Evolutionary conservation across 1,139 yeast genomes (phyloP).

Genomic region (Blastobotrys buckinghamii): DNA sequence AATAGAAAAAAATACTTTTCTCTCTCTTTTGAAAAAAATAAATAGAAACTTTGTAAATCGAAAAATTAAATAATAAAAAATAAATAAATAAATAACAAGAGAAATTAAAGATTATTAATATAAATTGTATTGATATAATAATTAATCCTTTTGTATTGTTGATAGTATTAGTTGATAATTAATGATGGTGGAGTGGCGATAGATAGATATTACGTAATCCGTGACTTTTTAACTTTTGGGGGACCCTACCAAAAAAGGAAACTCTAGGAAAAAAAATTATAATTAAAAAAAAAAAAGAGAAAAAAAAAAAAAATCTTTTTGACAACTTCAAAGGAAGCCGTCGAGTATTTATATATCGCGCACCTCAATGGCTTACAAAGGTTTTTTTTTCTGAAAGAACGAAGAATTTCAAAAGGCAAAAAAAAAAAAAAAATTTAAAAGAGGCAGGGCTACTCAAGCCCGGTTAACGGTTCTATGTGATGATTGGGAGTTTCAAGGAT

Average conservation of each 20-base stretch:
- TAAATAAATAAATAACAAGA: too few relatives aligned
- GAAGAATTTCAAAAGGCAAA: background rate
- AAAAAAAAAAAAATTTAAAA: background rate
- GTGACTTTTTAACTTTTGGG: background rate
- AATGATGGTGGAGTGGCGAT: background rate
- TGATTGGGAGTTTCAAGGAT: too few relatives aligned
- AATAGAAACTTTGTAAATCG: background rate
- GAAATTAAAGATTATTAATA: too few relatives aligned
- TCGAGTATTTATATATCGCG: slow-evolving; percentile 9
- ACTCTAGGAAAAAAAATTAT: background rate
- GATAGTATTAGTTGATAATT: too few relatives aligned
- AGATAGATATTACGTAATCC: background rate
- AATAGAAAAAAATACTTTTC: too few relatives aligned
- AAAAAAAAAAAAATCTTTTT: slow-evolving; percentile 6
- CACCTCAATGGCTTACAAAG: background rate
- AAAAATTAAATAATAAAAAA: background rate
- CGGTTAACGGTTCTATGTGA: too few relatives aligned
- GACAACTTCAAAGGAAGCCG: slow-evolving; percentile 8
- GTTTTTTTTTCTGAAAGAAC: too few relatives aligned
- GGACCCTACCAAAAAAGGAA: background rate
- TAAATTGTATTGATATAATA: too few relatives aligned
- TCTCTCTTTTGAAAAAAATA: too few relatives aligned
- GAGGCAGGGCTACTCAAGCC: background rate
- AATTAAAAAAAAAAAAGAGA: slow-evolving; percentile 1
- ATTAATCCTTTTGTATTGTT: too few relatives aligned